Percentiles rank a stretch among this genome's conserved stretches.
These are phyloP conservation scores for Phytophthora parvispora DNA, from an alignment of 352 stramenopile genomes.

Conservation along the genomic window DNA sequence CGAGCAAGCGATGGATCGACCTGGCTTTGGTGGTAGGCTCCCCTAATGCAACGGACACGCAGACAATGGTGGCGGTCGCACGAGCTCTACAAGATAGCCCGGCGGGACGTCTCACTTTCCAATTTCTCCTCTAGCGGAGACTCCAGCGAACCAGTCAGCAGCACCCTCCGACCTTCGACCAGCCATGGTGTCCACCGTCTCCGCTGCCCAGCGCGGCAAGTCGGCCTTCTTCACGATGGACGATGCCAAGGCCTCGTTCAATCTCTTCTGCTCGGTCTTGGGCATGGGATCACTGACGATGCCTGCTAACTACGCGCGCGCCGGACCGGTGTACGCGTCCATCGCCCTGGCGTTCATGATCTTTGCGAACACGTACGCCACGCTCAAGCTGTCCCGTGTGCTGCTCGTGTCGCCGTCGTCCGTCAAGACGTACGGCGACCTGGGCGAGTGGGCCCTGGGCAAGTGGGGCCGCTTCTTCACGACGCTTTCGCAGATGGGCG, in stretches of 20 bases:
- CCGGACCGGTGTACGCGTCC: slow-evolving; percentile 47
- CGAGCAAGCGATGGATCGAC: not conserved
- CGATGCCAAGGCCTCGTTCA: slow-evolving; percentile 58
- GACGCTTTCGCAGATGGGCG: slow-evolving; percentile 51
- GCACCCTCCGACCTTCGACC: not conserved
- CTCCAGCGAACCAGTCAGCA: slow-evolving; percentile 12
- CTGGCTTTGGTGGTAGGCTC: not conserved
- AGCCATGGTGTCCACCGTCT: slow-evolving; percentile 28
- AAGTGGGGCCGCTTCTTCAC: slow-evolving; percentile 52
- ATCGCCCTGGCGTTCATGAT: slow-evolving; percentile 63
- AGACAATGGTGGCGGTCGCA: not conserved
- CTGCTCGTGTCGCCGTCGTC: slow-evolving; percentile 54
- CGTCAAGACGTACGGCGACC: slow-evolving; percentile 62
- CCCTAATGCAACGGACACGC: slow-evolving; percentile 27
- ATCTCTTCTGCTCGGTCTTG: slow-evolving; percentile 52
- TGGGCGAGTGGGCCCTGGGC: slow-evolving; percentile 45
- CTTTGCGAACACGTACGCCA: slow-evolving; percentile 67
- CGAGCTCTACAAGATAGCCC: slow-evolving; percentile 4
- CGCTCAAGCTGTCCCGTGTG: slow-evolving; percentile 55
- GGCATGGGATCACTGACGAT: slow-evolving; percentile 69
- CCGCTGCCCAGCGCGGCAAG: slow-evolving; percentile 20
- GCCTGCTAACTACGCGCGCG: slow-evolving; percentile 61
- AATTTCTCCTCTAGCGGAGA: slow-evolving; percentile 31
- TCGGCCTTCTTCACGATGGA: slow-evolving; percentile 58
- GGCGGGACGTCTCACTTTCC: slow-evolving; percentile 24